Base-by-base conservation (phyloP, 2,329 filamentous ascomycete species). In the Lachnum nothofagi region DNA sequence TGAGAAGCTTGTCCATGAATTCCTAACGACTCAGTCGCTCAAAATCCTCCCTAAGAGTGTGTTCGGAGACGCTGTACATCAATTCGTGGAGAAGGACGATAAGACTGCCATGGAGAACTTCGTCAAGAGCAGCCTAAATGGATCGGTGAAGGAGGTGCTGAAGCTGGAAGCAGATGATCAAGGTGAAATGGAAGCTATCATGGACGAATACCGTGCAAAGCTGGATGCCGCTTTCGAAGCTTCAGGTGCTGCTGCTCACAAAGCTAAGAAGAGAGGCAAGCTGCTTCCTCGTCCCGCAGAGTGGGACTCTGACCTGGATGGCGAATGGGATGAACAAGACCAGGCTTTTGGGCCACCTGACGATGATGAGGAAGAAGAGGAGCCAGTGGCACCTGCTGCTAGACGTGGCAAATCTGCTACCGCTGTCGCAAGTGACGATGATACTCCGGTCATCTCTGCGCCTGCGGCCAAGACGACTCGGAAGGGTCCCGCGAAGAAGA, bases 1-100 rank as follows among this genome's bases (percentile, higher is more conserved):
- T 4, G 89, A 94, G 55, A 85, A 86, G 56, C 76, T 98, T 0
- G 91, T 98, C 0, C 79, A 85, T 42, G 90, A 97, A 58, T 96
- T 91, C 60, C 77, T 98, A 2, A 80, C 80, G 0, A 86, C 88
- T 0, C 91, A 97, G 62, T 91, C 88, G 0, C 79, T 98, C 25
- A 95, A 91, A 49, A 93, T 98, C 42, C 76, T 98, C 0, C 93
- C 93, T 0, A 88, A 95, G 61, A 93, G 91, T 24, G 86, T 86
- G 0, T 96, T 98, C 62, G 87, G 90, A 14, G 91, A 97, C 62
- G 93, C 93, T 0, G 89, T 98, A 4, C 85, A 83, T 40, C 87
- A 95, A 53, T 98, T 93, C 60, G 89, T 98, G 22, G 84, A 91
- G 65, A 97, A 97, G 59, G 89, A 95, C 57, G 93, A 98, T 70